phyloP scores from a whole-genome alignment of 2,329 filamentous ascomycete species.

The Cladophialophora immunda region DNA sequence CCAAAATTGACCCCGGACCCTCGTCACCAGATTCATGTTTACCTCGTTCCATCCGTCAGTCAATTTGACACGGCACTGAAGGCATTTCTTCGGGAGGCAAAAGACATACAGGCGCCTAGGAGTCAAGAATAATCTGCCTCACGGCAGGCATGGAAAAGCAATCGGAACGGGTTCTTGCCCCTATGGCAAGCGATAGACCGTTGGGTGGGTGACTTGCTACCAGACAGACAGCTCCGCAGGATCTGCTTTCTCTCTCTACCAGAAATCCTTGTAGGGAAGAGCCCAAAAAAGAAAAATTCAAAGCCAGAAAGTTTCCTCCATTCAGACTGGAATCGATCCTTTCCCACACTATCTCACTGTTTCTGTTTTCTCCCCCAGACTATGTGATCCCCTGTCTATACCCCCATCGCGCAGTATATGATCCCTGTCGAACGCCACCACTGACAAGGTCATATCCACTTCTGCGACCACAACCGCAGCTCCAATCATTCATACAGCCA shows the following conservation, averaged over 20 bases:
- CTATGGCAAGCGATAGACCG: not conserved
- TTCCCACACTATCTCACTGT: not conserved
- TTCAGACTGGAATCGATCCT: not conserved
- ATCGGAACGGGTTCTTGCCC: not conserved
- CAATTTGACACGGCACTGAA: not conserved
- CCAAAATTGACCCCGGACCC: not conserved
- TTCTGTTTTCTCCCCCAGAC: not conserved
- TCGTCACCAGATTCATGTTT: not conserved
- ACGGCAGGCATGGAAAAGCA: not conserved
- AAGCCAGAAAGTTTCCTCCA: not conserved
- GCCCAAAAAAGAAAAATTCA: not conserved
- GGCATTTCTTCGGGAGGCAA: conserved; percentile 1
- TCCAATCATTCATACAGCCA: no score
- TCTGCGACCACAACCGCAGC: no score
- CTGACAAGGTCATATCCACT: no score
- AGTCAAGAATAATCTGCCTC: not conserved
- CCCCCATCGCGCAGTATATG: no score
- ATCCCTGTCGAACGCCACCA: no score
- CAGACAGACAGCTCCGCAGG: not conserved
- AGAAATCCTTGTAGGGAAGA: not conserved
- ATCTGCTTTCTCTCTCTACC: not conserved
- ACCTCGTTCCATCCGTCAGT: not conserved
- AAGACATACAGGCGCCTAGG: not conserved
- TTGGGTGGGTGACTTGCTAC: not conserved
- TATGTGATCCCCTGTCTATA: no score